Evolutionary conservation across 345 rosid genomes (phyloP), one percentile per base, ranked within the genome.

Genomic region (Hibiscus trionum): DNA sequence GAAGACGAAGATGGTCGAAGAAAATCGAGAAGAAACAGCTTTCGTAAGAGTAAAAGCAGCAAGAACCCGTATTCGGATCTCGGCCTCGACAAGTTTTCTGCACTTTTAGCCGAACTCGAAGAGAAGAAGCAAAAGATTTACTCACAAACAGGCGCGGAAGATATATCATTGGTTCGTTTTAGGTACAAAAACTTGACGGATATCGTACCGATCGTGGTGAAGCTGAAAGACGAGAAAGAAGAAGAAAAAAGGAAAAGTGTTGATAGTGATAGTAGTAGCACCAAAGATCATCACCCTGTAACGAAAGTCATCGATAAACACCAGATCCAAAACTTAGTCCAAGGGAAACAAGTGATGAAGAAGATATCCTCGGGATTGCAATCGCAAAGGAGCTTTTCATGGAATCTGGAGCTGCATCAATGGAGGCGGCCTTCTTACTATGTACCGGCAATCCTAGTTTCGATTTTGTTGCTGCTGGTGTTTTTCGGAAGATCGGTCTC

Each of bases 51-150:
- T 49, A 55, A 58, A 24, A 5, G 16, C 33, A 37, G 11, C 77
- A 81, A 84, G 80, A 89, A 89, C 83, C 95, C 95, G 0, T 89
- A 80, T 62, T 80, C 94, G 0, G 58, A 26, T 1, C 84, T 79
- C 2, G 94, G 94, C 11, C 88, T 84, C 2, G 91, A 87, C 79
- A 89, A 85, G 71, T 89, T 89, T 78, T 78, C 88, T 1, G 76
- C 78, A 2, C 88, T 87, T 4, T 11, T 87, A 69, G 74, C 87
- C 0, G 85, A 89, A 42, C 86, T 87, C 3, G 86, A 85, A 39
- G 81, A 84, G 82, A 87, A 79, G 79, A 80, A 75, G 63, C 79
- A 78, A 74, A 56, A 79, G 82, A 83, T 89, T 37, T 83, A 83
- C 68, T 80, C 89, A 0, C 74, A 81, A 10, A 72, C 73, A 50